A percentile compares a stretch with the other conserved stretches of the same genome.
These are phyloP conservation scores for Diaporthe humulicola DNA, from an alignment of 2,329 filamentous ascomycete genomes.

Conservation along the genomic window DNA sequence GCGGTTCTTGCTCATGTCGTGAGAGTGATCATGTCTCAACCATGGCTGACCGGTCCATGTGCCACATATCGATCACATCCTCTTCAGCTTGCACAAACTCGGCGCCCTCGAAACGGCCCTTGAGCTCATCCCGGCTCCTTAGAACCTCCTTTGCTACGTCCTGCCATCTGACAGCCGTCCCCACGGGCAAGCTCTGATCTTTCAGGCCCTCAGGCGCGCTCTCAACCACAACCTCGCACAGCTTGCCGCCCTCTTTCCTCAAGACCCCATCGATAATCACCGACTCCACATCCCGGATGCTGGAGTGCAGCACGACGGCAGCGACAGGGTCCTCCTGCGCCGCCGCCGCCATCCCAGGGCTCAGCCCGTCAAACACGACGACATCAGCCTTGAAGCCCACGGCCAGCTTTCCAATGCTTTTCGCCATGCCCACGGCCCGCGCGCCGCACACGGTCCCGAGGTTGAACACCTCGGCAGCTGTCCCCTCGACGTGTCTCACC, in stretches of 20 bases:
- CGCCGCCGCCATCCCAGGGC: slow-evolving; percentile 53
- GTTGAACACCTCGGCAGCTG: slow-evolving; percentile 60
- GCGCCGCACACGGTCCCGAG: slow-evolving; percentile 62
- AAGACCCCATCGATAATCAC: slow-evolving; percentile 58
- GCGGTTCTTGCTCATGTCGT: background rate
- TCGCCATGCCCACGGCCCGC: slow-evolving; percentile 55
- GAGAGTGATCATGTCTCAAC: slow-evolving; percentile 23
- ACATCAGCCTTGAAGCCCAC: slow-evolving; percentile 63
- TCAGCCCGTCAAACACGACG: slow-evolving; percentile 57
- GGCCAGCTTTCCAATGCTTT: slow-evolving; percentile 58
- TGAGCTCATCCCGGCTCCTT: slow-evolving; percentile 28
- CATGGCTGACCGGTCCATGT: slow-evolving; percentile 32
- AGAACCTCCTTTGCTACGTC: slow-evolving; percentile 27
- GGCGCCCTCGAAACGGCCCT: background rate
- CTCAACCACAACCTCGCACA: slow-evolving; percentile 25
- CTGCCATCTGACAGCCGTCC: slow-evolving; percentile 7
- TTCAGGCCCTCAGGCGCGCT: background rate
- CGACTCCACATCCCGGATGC: slow-evolving; percentile 54
- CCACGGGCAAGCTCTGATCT: background rate
- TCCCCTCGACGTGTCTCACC: slow-evolving; percentile 46
- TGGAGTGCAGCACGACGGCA: slow-evolving; percentile 57
- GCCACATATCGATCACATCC: slow-evolving; percentile 23
- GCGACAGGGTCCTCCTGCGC: slow-evolving; percentile 57
- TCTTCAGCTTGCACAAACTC: slow-evolving; percentile 27
- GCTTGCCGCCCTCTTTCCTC: slow-evolving; percentile 52